phyloP scores from a whole-genome alignment of 2,329 filamentous ascomycete genomes.

The Aspergillus uvarum region DNA sequence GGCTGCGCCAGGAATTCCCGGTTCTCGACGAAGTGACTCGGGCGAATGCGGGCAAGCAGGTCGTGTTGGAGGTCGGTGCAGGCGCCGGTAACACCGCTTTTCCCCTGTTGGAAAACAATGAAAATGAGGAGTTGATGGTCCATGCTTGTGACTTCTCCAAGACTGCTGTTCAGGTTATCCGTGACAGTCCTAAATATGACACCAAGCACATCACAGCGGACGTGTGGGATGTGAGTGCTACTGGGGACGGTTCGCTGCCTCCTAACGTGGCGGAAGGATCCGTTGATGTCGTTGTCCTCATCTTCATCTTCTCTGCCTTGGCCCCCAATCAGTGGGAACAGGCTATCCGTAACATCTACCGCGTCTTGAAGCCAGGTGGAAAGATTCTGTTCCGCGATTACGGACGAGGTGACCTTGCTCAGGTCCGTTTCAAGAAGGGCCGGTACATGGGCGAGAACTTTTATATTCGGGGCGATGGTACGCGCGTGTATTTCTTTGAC shows the following conservation, averaged over 20 bases:
- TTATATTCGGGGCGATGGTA: conserved; percentile 92
- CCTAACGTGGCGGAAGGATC: conserved; percentile 73
- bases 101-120: conserved; percentile 79
- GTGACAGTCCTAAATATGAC: conserved; percentile 73
- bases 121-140: conserved; percentile 76
- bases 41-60: conserved; percentile 66
- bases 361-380: conserved; percentile 86
- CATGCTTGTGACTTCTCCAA: conserved; percentile 97
- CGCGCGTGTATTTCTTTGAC: conserved; percentile 96
- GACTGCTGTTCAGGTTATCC: conserved; percentile 91
- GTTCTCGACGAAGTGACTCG: conserved; percentile 74
- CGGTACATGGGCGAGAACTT: conserved; percentile 95
- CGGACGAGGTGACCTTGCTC: conserved; percentile 88
- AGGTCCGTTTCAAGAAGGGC: conserved; percentile 95
- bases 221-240: conserved; percentile 85
- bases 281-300: conserved; percentile 89
- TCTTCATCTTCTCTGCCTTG: conserved; percentile 96
- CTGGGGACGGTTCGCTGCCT: conserved; percentile 61
- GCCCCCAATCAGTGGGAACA: conserved; percentile 80
- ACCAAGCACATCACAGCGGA: conserved; percentile 74
- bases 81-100: conserved; percentile 97
- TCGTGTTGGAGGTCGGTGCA: conserved; percentile 86
- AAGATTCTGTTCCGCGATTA: conserved; percentile 95
- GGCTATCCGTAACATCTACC: conserved; percentile 77
- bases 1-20: conserved; percentile 94